These are phyloP conservation scores for Fennellomyces sp. DNA, from an alignment of 371 early-diverging fungal species.

Conservation along the genomic window DNA sequence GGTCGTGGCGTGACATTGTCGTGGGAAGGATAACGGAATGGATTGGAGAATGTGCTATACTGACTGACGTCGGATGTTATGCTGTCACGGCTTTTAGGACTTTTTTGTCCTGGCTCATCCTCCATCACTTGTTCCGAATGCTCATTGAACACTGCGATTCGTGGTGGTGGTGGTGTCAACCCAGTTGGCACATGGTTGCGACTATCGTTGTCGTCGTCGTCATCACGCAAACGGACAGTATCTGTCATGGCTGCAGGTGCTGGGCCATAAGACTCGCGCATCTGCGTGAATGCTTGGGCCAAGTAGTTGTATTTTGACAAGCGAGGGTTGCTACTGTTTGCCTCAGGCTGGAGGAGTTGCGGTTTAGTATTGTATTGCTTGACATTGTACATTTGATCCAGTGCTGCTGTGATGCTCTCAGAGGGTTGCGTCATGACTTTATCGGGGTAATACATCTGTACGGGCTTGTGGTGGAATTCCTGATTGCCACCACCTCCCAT, in stretches of 20 bases:
- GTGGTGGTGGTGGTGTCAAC: background rate
- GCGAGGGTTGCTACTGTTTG: constrained; percentile 26
- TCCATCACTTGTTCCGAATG: background rate
- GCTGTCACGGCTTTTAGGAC: constrained; percentile 4
- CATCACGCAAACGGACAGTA: background rate
- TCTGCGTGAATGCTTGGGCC: constrained; percentile 42
- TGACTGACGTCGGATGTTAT: constrained; percentile 14
- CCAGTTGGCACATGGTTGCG: background rate
- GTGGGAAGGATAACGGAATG: constrained; percentile 2
- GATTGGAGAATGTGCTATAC: constrained; percentile 12
- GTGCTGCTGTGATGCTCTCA: constrained; percentile 13
- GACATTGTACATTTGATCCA: constrained; percentile 20
- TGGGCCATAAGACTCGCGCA: constrained; percentile 25
- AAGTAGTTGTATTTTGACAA: constrained; percentile 46
- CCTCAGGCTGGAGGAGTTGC: background rate
- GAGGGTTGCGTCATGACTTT: background rate
- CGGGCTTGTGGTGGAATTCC: background rate
- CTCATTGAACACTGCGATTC: background rate
- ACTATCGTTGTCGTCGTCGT: background rate
- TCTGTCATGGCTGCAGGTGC: background rate
- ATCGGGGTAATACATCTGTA: constrained; percentile 2
- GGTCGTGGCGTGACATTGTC: background rate
- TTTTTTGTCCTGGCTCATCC: background rate
- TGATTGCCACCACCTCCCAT: background rate
- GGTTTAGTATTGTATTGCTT: constrained; percentile 20